Evolutionary conservation across 1,139 yeast species (phyloP), one percentile per base, ranked within the genome.

Genomic region (Nakaseomyces kungkrabaensis): DNA sequence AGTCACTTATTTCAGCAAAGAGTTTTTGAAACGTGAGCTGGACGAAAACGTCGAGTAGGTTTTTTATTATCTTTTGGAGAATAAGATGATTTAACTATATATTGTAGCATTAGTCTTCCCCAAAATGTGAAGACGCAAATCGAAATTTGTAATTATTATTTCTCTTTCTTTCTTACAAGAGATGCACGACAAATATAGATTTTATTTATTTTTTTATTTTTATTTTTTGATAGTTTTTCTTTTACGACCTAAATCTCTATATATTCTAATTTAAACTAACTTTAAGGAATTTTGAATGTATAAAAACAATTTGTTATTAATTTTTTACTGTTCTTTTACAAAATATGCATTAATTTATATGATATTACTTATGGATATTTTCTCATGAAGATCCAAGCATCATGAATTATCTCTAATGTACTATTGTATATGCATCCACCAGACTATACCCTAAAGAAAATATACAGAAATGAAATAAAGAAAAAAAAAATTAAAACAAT

Each of bases 1-100:
- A 63, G 73, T 89, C 50, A 62, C 71, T 13, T 90, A 85, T 60
- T 90, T 90, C 62, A 78, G 84, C 51, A 78, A 81, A 56, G 79
- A 79, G 55, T 82, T 85, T 56, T 64, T 85, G 50, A 71, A 73
- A 55, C 72, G 63, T 48, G 87, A 81, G 44, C 48, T 63, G 43
- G 43, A 11, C 11, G 29, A 38, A 26, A 38, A 42, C 52, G 43
- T 45, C 11, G 9, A 24, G 26, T 33, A 27, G 43, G 25, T 8
- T 24, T 46, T 27, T 26, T 3, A 17, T 2, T 17, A 17, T n/a
- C n/a, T n/a, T n/a, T n/a, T n/a, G n/a, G n/a, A n/a, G n/a, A n/a
- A n/a, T 17, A 17, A 17, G 22, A 17, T 17, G 22, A 17, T 17
- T 29, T 24, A 46, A 22, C 17, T 38, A 41, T 25, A 9, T 34